phyloP scores from a whole-genome alignment of 805 yeast species.

The Soucietia sequanensis region DNA sequence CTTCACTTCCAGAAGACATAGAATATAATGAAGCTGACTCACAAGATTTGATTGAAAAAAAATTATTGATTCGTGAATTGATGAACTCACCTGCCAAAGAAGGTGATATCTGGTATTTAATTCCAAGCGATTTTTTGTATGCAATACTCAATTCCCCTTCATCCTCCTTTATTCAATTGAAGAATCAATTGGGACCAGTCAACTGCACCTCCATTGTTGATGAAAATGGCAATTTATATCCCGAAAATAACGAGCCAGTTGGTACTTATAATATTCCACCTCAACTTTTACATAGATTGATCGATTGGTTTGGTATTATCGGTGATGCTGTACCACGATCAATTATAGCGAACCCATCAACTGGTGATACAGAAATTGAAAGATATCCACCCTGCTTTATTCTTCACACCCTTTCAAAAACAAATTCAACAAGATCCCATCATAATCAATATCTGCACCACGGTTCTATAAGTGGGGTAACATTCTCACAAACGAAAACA shows the following conservation, averaged over 20 bases:
- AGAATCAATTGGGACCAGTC: constrained; percentile 44
- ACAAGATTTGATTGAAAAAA: background rate
- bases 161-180: constrained; percentile 23
- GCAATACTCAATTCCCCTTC: constrained; percentile 34
- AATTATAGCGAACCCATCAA: constrained; percentile 20
- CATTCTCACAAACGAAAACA: constrained; percentile 31
- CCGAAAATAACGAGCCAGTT: constrained; percentile 14
- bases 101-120: constrained; percentile 34
- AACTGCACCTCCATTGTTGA: constrained; percentile 46
- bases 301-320: constrained; percentile 54
- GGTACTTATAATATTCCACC: constrained; percentile 34
- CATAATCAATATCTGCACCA: constrained; percentile 4
- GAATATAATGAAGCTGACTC: too few relatives aligned
- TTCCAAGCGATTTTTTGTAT: constrained; percentile 47
- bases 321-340: constrained; percentile 35
- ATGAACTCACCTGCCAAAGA: background rate
- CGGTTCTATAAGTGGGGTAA: constrained; percentile 10
- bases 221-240: constrained; percentile 42
- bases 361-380: constrained; percentile 32
- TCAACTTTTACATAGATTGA: constrained; percentile 43
- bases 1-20: too few relatives aligned
- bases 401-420: constrained; percentile 31
- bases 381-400: constrained; percentile 34
- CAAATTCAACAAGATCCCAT: constrained; percentile 1
- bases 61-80: background rate